Conservation (phyloP, 768 basidiomycete species). For the Mrakia frigida region DNA sequence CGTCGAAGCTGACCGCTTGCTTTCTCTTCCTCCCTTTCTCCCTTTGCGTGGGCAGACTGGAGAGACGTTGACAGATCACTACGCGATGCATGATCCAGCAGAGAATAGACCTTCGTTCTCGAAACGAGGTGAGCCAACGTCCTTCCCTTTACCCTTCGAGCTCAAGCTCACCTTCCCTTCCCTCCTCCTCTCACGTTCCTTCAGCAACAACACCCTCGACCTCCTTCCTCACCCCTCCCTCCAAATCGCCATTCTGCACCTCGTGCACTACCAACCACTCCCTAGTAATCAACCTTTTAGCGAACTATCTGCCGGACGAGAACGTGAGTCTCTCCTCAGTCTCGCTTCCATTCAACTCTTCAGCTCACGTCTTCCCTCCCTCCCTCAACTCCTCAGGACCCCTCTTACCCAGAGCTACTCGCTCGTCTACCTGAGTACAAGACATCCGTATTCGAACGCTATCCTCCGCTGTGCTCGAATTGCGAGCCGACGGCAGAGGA, state of each 20-base stretch:
- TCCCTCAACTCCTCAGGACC: constrained; percentile 52
- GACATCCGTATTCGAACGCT: constrained; percentile 67
- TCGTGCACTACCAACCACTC: constrained; percentile 89
- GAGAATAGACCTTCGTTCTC: constrained; percentile 67
- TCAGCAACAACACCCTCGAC: constrained; percentile 21
- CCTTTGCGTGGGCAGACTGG: constrained; percentile 47
- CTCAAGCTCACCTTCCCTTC: constrained; percentile 32
- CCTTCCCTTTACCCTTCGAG: neutral
- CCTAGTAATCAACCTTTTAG: constrained; percentile 75
- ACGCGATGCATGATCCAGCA: constrained; percentile 77
- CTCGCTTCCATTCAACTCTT: neutral
- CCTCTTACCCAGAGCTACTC: constrained; percentile 62
- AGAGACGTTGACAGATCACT: constrained; percentile 75
- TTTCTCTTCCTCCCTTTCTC: neutral
- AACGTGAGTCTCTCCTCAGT: constrained; percentile 54
- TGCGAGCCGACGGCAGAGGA: constrained; percentile 78
- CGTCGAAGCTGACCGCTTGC: neutral
- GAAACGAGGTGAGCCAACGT: constrained; percentile 55
- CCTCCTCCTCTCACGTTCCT: constrained; percentile 4
- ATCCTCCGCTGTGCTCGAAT: constrained; percentile 74
- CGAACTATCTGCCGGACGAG: constrained; percentile 79
- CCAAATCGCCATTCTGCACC: constrained; percentile 60
- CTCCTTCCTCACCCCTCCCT: constrained; percentile 34
- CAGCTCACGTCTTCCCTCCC: constrained; percentile 7
- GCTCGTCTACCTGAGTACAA: constrained; percentile 66